Conservation (phyloP, 2,329 filamentous ascomycete genomes). For the Pezicula radicicola region DNA sequence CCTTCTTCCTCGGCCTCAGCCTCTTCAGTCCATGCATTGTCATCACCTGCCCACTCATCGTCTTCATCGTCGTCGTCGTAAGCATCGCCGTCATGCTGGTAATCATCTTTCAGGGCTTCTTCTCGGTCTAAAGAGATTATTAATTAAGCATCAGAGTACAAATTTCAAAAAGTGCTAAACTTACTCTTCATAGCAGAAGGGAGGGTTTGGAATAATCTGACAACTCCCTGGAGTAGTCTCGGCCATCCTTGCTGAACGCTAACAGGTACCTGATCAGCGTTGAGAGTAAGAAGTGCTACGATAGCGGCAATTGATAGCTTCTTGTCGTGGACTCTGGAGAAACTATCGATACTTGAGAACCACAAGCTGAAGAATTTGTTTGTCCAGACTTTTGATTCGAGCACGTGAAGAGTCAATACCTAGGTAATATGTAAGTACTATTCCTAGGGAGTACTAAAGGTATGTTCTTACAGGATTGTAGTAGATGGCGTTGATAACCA, state of each 20-base stretch:
- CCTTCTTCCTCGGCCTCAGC: constrained; percentile 51
- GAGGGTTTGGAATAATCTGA: constrained; percentile 86
- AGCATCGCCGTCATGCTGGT: constrained; percentile 59
- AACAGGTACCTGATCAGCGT: constrained; percentile 77
- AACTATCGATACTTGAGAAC: constrained; percentile 94
- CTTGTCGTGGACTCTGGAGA: constrained; percentile 95
- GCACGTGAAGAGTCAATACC: constrained; percentile 73
- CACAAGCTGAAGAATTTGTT: constrained; percentile 99
- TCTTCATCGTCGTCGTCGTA: constrained; percentile 73
- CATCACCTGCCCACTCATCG: constrained; percentile 74
- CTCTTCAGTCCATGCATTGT: constrained; percentile 71
- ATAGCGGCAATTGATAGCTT: constrained; percentile 97
- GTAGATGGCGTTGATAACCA: constrained; percentile 97
- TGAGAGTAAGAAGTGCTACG: constrained; percentile 76
- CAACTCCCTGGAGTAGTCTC: constrained; percentile 82
- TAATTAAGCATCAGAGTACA: constrained; percentile 12
- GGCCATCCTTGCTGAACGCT: constrained; percentile 97
- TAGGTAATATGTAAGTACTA: constrained; percentile 6
- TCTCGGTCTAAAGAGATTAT: constrained; percentile 66
- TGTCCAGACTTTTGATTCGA: constrained; percentile 92
- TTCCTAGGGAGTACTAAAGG: neutral
- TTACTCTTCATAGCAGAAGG: constrained; percentile 82
- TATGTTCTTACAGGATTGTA: constrained; percentile 69
- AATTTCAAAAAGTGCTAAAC: constrained; percentile 24
- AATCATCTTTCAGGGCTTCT: constrained; percentile 87